Conservation (phyloP, 2,329 filamentous ascomycete species). For the Rutstroemia sydowiana region DNA sequence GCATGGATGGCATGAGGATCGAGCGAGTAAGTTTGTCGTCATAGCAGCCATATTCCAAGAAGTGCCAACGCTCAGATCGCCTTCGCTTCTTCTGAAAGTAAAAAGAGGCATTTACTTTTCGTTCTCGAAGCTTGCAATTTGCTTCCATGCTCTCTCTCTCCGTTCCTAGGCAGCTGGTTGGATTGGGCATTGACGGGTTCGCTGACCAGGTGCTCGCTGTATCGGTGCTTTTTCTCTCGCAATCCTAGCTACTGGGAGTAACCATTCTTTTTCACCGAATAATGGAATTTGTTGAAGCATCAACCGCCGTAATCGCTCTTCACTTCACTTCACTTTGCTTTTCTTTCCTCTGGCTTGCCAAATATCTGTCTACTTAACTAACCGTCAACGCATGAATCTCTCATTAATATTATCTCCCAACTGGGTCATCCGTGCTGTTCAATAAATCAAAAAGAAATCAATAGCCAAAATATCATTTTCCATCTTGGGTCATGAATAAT, state of each 20-base stretch:
- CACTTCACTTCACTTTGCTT: too few species aligned
- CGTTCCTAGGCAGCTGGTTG: neutral
- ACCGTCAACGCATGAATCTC: too few species aligned
- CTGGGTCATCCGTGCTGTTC: constrained; percentile 3
- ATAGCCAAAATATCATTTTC: neutral
- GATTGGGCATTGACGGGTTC: neutral
- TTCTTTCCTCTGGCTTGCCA: too few species aligned
- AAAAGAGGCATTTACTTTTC: neutral
- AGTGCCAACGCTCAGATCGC: constrained; percentile 6
- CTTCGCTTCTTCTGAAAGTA: neutral
- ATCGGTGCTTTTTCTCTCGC: neutral
- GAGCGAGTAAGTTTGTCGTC: constrained; percentile 2
- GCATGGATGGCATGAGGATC: neutral
- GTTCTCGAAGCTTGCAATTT: constrained; percentile 2
- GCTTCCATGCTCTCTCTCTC: neutral
- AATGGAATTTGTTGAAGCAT: neutral
- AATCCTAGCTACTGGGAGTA: neutral
- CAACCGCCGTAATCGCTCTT: neutral
- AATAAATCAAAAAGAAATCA: neutral
- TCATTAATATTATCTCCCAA: neutral
- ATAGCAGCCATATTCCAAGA: neutral
- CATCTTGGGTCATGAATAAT: neutral
- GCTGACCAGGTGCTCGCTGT: neutral
- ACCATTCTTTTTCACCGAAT: neutral
- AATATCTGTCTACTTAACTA: too few species aligned